phyloP scores from a whole-genome alignment of 306 rosid species.

The Glycyrrhiza uralensis region DNA sequence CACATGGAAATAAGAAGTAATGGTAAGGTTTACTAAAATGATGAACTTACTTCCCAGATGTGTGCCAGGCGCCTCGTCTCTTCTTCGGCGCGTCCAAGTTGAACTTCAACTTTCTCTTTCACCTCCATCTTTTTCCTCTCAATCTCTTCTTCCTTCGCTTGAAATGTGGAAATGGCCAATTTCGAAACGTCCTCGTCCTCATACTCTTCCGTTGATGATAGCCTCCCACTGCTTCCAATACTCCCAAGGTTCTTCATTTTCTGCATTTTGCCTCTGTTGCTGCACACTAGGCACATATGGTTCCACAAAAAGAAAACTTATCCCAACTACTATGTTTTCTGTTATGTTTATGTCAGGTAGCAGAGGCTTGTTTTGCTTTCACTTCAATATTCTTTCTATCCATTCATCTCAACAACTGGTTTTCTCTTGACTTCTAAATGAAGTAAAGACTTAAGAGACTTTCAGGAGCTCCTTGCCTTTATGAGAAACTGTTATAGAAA shows the following conservation, averaged over 20 bases:
- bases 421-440: conserved; percentile 43
- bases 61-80: conserved; percentile 77
- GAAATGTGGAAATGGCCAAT: conserved; percentile 56
- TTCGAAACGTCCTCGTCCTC: conserved; percentile 63
- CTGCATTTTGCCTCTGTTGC: conserved; percentile 36
- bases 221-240: conserved; percentile 57
- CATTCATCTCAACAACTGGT: conserved; percentile 32
- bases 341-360: conserved; percentile 20
- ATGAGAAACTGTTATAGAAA: conserved; percentile 1
- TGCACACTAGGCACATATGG: conserved; percentile 26
- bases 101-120: conserved; percentile 76
- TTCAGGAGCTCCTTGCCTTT: neutral
- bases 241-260: conserved; percentile 62
- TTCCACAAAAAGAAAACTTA: conserved; percentile 16
- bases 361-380: conserved; percentile 43
- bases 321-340: conserved; percentile 1
- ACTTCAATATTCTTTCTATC: conserved; percentile 44
- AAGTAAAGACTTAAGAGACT: conserved; percentile 37
- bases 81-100: conserved; percentile 82
- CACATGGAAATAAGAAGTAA: neutral
- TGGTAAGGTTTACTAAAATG: neutral
- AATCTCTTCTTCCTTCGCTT: conserved; percentile 86
- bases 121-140: conserved; percentile 88
- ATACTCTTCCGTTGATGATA: conserved; percentile 48
- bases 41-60: conserved; percentile 80